These are phyloP conservation scores for Buddleja alternifolia DNA, from an alignment of 257 asterid genomes.

Conservation along the genomic window DNA sequence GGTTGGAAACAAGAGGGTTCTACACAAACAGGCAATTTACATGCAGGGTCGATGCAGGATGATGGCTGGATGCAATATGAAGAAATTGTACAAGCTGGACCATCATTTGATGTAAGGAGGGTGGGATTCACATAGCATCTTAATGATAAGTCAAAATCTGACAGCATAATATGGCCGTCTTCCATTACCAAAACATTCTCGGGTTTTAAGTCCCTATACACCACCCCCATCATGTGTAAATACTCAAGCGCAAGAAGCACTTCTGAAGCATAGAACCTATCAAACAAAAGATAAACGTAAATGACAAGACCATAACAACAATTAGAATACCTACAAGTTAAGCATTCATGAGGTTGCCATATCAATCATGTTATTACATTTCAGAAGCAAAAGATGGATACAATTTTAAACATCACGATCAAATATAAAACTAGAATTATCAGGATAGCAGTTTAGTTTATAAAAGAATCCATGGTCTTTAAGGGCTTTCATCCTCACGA, in stretches of 20 bases:
- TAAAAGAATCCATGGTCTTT: neutral
- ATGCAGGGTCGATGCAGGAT: conserved; percentile 65
- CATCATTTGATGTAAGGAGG: conserved; percentile 51
- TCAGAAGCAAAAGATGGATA: neutral
- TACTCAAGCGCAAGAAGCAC: conserved; percentile 91
- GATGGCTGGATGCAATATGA: conserved; percentile 82
- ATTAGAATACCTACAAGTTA: neutral
- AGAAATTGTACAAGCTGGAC: conserved; percentile 59
- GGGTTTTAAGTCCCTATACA: conserved; percentile 87
- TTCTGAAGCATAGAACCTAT: conserved; percentile 87
- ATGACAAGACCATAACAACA: neutral
- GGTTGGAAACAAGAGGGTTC: conserved; percentile 87
- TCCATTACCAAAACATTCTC: conserved; percentile 92
- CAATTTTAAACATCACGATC: neutral
- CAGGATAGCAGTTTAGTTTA: neutral
- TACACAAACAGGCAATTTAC: conserved; percentile 73
- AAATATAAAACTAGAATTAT: neutral
- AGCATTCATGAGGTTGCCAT: neutral
- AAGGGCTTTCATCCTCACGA: neutral
- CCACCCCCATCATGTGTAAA: conserved; percentile 96
- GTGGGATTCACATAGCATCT: conserved; percentile 84
- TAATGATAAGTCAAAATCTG: conserved; percentile 86
- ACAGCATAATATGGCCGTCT: conserved; percentile 93
- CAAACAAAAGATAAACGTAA: conserved; percentile 11
- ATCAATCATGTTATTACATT: neutral